Conservation (phyloP, 2,329 filamentous ascomycete genomes). For the Trichothecium roseum region DNA sequence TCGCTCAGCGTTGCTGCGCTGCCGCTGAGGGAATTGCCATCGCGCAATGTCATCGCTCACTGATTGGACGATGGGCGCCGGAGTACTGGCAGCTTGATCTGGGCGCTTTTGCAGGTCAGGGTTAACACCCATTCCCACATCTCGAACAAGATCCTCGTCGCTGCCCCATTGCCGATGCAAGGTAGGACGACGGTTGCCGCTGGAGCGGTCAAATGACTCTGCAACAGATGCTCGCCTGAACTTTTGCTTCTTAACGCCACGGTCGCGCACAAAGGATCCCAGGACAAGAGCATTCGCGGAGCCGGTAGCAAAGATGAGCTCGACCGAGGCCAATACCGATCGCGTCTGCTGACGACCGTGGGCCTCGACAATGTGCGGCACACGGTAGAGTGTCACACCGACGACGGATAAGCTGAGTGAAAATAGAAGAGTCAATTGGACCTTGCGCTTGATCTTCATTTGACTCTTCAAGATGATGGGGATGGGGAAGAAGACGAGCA, state of each 20-base stretch:
- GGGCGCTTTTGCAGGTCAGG: conserved; percentile 27
- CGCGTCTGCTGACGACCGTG: conserved; percentile 75
- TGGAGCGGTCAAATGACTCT: conserved; percentile 47
- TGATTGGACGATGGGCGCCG: conserved; percentile 16
- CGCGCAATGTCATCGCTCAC: conserved; percentile 26
- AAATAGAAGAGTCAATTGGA: conserved; percentile 72
- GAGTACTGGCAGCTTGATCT: conserved; percentile 8
- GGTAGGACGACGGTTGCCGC: conserved; percentile 32
- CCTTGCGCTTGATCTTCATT: conserved; percentile 67
- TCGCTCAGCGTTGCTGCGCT: conserved; percentile 24
- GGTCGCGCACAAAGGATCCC: conserved; percentile 84
- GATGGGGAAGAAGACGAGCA: conserved; percentile 81
- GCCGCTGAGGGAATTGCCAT: conserved; percentile 37
- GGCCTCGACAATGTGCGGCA: conserved; percentile 64
- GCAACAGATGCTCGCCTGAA: conserved; percentile 57
- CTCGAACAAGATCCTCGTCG: conserved; percentile 80
- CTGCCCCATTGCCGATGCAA: conserved; percentile 68
- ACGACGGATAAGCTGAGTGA: conserved; percentile 75
- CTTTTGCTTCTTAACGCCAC: conserved; percentile 80
- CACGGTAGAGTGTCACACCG: conserved; percentile 66
- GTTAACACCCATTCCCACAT: conserved; percentile 60
- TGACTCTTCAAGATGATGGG: conserved; percentile 73
- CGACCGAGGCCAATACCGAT: conserved; percentile 79
- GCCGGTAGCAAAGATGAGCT: conserved; percentile 78
- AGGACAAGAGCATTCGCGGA: conserved; percentile 85